Evolutionary conservation across 2,329 filamentous ascomycete genomes (phyloP).

Genomic region (Fulvia fulva): DNA sequence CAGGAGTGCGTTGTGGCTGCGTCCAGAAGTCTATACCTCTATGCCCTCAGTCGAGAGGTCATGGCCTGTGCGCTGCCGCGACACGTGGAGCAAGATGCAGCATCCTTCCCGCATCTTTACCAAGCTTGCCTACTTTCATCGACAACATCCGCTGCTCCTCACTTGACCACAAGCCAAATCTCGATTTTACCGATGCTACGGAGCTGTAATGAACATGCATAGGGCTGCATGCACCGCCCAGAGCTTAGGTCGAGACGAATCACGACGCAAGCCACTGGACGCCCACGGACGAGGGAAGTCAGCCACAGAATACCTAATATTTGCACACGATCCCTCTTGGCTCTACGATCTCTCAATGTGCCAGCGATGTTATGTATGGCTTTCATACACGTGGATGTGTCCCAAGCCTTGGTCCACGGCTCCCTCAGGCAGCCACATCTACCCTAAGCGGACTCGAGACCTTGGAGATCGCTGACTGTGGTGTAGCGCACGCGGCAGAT

Average conservation of each 20-base stretch:
- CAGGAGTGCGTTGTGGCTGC: neutral
- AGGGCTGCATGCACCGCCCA: neutral
- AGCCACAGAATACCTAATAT: neutral
- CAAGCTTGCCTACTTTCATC: neutral
- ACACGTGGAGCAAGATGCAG: neutral
- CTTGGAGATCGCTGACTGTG: neutral
- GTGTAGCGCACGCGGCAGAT: neutral
- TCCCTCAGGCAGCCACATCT: neutral
- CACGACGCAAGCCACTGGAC: neutral
- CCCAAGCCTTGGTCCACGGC: neutral
- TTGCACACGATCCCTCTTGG: neutral
- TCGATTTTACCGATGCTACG: neutral
- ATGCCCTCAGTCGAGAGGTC: neutral
- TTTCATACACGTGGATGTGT: neutral
- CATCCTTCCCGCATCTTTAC: neutral
- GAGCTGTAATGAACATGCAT: neutral
- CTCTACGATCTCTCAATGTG: neutral
- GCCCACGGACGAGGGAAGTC: neutral
- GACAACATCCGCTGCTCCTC: neutral
- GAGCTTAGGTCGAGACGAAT: conserved; percentile 2
- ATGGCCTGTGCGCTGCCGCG: neutral
- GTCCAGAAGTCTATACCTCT: neutral
- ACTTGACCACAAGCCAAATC: neutral
- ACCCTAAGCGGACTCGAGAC: neutral
- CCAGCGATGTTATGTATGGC: neutral